A percentile compares a stretch with the other conserved stretches of the same genome.
Evolutionary conservation across 2,329 filamentous ascomycete species (phyloP).

Genomic region (Clarireedia homoeocarpa): DNA sequence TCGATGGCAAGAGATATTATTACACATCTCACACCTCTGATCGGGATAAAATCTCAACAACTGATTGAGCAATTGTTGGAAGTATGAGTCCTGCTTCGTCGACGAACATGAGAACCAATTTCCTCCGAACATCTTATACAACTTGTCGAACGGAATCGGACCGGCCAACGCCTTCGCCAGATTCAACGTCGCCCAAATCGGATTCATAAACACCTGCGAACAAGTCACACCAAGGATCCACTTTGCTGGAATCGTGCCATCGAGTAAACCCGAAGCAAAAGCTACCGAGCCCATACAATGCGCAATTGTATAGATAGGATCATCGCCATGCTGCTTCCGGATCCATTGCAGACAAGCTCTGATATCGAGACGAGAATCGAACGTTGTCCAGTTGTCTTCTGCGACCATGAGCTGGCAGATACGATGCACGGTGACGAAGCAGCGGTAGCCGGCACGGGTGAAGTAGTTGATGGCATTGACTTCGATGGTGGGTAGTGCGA

Average conservation of each 20-base stretch:
- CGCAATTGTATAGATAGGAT: conserved; percentile 47
- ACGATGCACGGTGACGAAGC: conserved; percentile 50
- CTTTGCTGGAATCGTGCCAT: conserved; percentile 47
- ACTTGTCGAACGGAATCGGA: conserved; percentile 40
- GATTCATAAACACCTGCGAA: conserved; percentile 58
- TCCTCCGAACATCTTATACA: conserved; percentile 42
- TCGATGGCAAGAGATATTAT: conserved; percentile 53
- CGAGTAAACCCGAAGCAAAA: conserved; percentile 49
- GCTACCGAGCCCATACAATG: conserved; percentile 60
- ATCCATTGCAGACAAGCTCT: conserved; percentile 47
- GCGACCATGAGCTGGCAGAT: conserved; percentile 46
- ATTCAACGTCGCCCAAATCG: conserved; percentile 49
- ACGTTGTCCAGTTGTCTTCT: conserved; percentile 48
- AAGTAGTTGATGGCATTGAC: conserved; percentile 58
- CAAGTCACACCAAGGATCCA: conserved; percentile 52
- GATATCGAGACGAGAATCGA: conserved; percentile 52
- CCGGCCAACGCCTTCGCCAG: conserved; percentile 44
- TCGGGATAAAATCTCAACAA: conserved; percentile 50
- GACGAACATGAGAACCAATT: conserved; percentile 49
- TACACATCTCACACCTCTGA: conserved; percentile 48
- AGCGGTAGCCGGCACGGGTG: conserved; percentile 49
- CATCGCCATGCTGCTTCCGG: conserved; percentile 31
- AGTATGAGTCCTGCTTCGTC: conserved; percentile 36
- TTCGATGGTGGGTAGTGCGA: conserved; percentile 53
- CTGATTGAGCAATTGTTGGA: conserved; percentile 48